phyloP scores from a whole-genome alignment of 176 grass and related monocot species.

The Avena eriantha region DNA sequence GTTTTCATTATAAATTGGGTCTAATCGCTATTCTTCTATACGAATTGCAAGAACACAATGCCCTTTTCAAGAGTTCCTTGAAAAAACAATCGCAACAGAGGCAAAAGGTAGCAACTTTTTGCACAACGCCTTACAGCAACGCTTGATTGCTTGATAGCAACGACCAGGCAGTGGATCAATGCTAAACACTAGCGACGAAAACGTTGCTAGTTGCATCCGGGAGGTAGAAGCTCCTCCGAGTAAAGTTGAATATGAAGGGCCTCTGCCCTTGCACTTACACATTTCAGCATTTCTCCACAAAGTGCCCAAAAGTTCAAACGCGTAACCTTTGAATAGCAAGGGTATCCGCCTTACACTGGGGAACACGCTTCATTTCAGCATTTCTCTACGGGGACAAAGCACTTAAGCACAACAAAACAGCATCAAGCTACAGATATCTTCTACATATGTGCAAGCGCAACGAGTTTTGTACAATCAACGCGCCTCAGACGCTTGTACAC shows the following conservation, averaged over 20 bases:
- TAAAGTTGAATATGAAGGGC: background rate
- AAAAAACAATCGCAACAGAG: no score
- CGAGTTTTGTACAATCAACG: background rate
- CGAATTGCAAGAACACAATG: no score
- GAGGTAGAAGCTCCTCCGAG: background rate
- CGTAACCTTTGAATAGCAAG: background rate
- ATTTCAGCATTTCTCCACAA: background rate
- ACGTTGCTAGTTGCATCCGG: background rate
- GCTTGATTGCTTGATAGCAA: background rate
- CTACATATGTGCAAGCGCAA: background rate
- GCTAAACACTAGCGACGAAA: background rate
- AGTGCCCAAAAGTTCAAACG: background rate
- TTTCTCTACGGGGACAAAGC: background rate
- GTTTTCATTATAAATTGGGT: no score
- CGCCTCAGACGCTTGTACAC: constrained; percentile 30
- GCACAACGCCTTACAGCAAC: background rate
- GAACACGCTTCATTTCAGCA: constrained; percentile 6
- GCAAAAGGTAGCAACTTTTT: background rate
- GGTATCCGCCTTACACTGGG: background rate
- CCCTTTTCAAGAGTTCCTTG: no score
- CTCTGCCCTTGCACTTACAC: background rate
- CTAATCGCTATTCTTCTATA: no score
- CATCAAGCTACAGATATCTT: background rate
- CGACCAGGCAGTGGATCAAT: background rate
- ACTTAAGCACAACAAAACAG: background rate